Base-by-base conservation (phyloP, 2,329 filamentous ascomycete species). In the Aspergillus amoenus region DNA sequence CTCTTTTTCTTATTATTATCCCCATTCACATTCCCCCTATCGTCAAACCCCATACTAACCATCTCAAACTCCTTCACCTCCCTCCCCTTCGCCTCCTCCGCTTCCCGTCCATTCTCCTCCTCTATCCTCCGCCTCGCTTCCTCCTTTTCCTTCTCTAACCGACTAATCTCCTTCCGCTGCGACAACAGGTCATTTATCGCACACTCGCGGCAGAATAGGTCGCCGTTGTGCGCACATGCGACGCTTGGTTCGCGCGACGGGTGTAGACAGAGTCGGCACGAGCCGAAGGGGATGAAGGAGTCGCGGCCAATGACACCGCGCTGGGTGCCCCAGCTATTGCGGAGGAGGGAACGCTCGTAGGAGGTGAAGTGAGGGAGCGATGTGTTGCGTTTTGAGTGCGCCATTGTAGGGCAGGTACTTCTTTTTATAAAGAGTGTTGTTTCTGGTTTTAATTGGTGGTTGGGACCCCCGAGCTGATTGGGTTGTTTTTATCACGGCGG, bases 161-260 rank as follows among this genome's bases (percentile, higher is more conserved):
- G 85, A 72, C 92, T 94, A 62, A 96, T 93, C 70, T 97, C 94
- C 76, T 93, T 90, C 65, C 91, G 88, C 75, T 99, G 93, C 1
- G 91, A 84, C 1, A 97, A 81, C n/a, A 99, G 86, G 68, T 97
- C 96, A 64, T 81, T 87, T 52, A 97, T 84, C 8, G 92, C 93
- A 77, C 93, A 99, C 78, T 97, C 94, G 65, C 91, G 87, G 74
- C 93, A 99, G 78, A 97, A 97, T 13, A 99, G 81, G 73, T 97
- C 93, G 60, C 93, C 93, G 62, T 87, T 84, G 2, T 76, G 75
- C 3, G 84, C 79, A 74, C 93, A 97, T 21, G 91, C 87, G 37
- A 97, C 91, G 22, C 97, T 92, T 0, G 94, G 93, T 46, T 91
- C 85, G 30, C 88, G 84, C 18, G 93, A 89, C 7, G 88, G 84